Conservation (phyloP, 352 stramenopile genomes). For the Hyaloperonospora arabidopsidis region DNA sequence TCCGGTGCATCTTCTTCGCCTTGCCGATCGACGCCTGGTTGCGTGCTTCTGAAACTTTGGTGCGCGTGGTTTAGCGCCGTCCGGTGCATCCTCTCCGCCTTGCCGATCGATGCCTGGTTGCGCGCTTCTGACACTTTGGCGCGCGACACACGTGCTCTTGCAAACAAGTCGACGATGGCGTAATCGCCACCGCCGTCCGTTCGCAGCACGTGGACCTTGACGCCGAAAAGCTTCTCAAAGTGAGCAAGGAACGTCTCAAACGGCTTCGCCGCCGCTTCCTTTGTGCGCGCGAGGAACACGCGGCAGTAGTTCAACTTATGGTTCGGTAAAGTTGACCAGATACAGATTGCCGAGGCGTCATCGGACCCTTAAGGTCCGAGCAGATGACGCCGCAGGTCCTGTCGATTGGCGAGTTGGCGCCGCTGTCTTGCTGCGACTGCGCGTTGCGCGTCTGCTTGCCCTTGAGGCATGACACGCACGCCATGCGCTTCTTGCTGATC, state of each 20-base stretch:
- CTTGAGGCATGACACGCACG: neutral
- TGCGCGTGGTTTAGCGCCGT: no score
- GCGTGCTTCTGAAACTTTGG: slow-evolving; percentile 10
- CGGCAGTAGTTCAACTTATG: neutral
- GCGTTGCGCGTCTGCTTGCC: neutral
- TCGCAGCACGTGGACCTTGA: slow-evolving; percentile 7
- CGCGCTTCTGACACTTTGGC: no score
- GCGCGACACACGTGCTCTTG: slow-evolving; percentile 5
- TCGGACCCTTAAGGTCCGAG: no score
- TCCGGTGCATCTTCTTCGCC: slow-evolving; percentile 27
- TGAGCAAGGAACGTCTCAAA: slow-evolving; percentile 9
- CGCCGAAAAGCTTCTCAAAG: slow-evolving; percentile 14
- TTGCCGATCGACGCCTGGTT: slow-evolving; percentile 22
- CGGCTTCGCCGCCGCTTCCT: neutral
- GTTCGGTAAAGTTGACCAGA: neutral
- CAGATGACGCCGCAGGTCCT: no score
- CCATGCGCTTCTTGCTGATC: neutral
- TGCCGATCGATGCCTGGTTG: no score
- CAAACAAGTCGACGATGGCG: slow-evolving; percentile 25
- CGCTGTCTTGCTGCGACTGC: neutral
- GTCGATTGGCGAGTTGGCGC: neutral
- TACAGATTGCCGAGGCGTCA: neutral
- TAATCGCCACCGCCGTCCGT: slow-evolving; percentile 25
- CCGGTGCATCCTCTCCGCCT: no score
- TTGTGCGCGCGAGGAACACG: neutral